Base-by-base conservation (phyloP, 2,329 filamentous ascomycete genomes). In the Apiospora marii region DNA sequence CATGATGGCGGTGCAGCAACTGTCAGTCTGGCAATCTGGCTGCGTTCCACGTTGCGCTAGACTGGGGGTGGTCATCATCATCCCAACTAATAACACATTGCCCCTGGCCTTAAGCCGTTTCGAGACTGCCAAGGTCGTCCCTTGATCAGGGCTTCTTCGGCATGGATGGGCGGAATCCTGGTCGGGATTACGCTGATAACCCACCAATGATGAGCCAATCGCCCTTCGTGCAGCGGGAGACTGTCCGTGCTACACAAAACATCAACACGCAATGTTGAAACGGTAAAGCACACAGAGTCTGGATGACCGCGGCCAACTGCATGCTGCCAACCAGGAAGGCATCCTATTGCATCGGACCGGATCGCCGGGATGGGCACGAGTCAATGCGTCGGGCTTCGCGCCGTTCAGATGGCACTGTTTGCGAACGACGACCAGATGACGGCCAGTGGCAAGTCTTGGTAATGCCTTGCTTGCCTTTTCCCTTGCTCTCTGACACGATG, bases 81-180 rank as follows among this genome's bases (percentile, higher is more conserved):
- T 64, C 58, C 58, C 58, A 64, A 14, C 22, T n/a, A 64, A 64
- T 64, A 64, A 13, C 41, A n/a, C 58, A 6, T 10, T n/a, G 34
- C 22, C 58, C 58, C 58, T 64, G 58, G 5, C 58, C 34, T 41
- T 64, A 64, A 64, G 58, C 58, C 34, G 58, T 64, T 64, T 64
- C 58, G 58, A 64, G 58, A 64, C 30, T 34, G 34, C 58, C 58
- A 64, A 64, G 58, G 19, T 24, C 34, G 22, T 41, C 53, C 53
- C 53, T 61, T 37, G 53, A 41, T 34, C 58, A 37, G 13, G 30
- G 34, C 58, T 64, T 64, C 58, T 64, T 41, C 34, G 34, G 58
- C 34, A 64, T 64, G 58, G 34, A 22, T 64, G 58, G 22, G 27
- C 12, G 16, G 53, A 19, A 61, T 37, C 30, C 53, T 37, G 30